A percentile compares a stretch with the other conserved stretches of the same genome.
These are phyloP conservation scores for Helotiales sp. DNA, from an alignment of 2,329 filamentous ascomycete species.

Conservation along the genomic window DNA sequence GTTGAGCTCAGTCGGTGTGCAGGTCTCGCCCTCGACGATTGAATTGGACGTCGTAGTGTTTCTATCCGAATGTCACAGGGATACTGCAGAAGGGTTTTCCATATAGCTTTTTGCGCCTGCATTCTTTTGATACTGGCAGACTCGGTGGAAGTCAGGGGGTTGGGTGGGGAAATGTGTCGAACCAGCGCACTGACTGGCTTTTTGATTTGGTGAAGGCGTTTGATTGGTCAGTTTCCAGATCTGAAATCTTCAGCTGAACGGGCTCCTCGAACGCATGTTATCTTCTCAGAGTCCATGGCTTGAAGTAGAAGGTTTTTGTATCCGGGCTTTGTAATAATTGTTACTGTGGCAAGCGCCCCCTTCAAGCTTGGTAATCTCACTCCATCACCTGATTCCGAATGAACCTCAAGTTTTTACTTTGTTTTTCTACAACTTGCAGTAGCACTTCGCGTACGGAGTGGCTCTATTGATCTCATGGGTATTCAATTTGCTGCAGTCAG, in stretches of 20 bases:
- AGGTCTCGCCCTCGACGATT: neutral
- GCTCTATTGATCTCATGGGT: neutral
- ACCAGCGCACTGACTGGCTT: neutral
- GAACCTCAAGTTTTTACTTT: neutral
- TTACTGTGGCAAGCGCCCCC: neutral
- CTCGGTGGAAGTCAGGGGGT: neutral
- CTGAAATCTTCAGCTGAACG: neutral
- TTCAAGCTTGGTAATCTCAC: constrained; percentile 1
- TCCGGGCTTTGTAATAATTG: neutral
- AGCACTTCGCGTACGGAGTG: neutral
- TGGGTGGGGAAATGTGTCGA: neutral
- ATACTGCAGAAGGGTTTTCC: neutral
- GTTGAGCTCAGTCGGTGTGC: neutral
- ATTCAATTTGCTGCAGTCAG: neutral
- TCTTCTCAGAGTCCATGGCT: neutral
- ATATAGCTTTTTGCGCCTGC: neutral
- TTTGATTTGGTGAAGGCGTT: neutral
- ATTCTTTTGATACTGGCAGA: constrained; percentile 1
- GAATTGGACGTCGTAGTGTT: no score
- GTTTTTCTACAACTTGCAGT: neutral
- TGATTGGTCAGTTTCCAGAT: neutral
- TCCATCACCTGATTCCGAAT: neutral
- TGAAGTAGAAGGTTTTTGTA: neutral
- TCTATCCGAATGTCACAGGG: neutral
- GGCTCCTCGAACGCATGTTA: neutral